phyloP scores from a whole-genome alignment of 73 alveolate genomes.

The Uronychia binucleata region DNA sequence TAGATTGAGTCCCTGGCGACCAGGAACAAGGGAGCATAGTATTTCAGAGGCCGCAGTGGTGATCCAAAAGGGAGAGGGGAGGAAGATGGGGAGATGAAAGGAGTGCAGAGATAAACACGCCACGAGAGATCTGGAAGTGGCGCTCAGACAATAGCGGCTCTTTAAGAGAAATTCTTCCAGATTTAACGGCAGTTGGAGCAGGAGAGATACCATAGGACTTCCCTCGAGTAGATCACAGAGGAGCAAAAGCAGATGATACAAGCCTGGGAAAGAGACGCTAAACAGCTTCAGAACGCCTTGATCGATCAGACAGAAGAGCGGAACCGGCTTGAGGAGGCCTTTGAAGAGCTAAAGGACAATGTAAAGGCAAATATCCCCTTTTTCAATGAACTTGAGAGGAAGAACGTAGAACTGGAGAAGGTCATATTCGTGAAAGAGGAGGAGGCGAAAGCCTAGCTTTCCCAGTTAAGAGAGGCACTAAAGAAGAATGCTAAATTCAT shows the following conservation, averaged over 20 bases:
- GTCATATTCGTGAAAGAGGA: not conserved
- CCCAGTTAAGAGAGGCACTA: not conserved
- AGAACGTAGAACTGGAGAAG: conserved; percentile 3
- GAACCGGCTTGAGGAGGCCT: conserved; percentile 4
- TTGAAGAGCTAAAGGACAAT: conserved; percentile 5
- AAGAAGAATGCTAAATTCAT: not conserved
- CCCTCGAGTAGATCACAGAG: not conserved
- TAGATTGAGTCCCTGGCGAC: too few relatives aligned
- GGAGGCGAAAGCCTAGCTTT: not conserved
- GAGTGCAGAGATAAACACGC: too few relatives aligned
- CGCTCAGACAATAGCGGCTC: not conserved
- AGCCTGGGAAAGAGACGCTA: not conserved
- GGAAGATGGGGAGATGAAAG: too few relatives aligned
- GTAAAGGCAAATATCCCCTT: conserved; percentile 16
- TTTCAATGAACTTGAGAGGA: conserved; percentile 6
- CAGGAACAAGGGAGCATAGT: too few relatives aligned
- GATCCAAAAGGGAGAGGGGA: too few relatives aligned
- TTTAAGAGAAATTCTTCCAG: not conserved
- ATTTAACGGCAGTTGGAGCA: not conserved
- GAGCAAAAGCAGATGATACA: not conserved
- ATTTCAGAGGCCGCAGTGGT: too few relatives aligned
- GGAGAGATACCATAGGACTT: not conserved
- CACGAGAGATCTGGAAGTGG: too few relatives aligned
- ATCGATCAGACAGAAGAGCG: not conserved
- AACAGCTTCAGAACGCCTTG: not conserved